phyloP scores from a whole-genome alignment of 495 filamentous ascomycete genomes.

The Oidiodendron maius region DNA sequence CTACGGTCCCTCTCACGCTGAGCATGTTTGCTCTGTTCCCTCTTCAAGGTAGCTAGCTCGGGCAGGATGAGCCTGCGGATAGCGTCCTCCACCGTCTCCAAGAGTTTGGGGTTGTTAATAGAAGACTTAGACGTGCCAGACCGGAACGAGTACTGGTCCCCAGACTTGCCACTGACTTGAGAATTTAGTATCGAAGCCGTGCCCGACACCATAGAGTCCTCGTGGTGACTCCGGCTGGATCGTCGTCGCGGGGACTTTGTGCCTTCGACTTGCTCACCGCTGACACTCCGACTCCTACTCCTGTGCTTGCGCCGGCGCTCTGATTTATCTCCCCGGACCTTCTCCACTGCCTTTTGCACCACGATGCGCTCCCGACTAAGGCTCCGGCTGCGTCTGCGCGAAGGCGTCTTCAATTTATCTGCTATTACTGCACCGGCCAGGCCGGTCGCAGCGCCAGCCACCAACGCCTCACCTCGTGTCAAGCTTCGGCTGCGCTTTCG shows the following conservation, averaged over 20 bases:
- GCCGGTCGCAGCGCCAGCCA: constrained; percentile 29
- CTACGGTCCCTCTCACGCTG: constrained; percentile 50
- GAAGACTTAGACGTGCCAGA: constrained; percentile 78
- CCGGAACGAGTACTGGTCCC: constrained; percentile 68
- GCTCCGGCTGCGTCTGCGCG: constrained; percentile 62
- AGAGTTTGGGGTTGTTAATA: constrained; percentile 90
- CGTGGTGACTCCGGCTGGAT: constrained; percentile 55
- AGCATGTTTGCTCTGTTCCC: constrained; percentile 62
- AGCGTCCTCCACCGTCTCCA: constrained; percentile 93
- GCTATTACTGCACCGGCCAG: constrained; percentile 35
- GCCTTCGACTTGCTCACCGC: constrained; percentile 58
- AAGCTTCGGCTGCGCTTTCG: constrained; percentile 54
- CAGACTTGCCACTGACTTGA: constrained; percentile 63
- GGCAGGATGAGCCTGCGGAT: constrained; percentile 89
- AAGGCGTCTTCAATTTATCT: constrained; percentile 59
- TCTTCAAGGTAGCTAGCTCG: constrained; percentile 84
- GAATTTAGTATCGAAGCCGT: constrained; percentile 68
- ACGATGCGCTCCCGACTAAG: constrained; percentile 65
- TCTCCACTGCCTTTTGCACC: constrained; percentile 65
- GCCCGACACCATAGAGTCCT: constrained; percentile 58
- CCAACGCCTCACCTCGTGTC: constrained; percentile 30
- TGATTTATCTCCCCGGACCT: constrained; percentile 40
- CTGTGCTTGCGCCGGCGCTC: constrained; percentile 31
- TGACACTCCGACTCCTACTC: constrained; percentile 55
- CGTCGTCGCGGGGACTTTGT: constrained; percentile 53